phyloP scores from a whole-genome alignment of 2,329 filamentous ascomycete genomes.

The Colletotrichum caudatum region DNA sequence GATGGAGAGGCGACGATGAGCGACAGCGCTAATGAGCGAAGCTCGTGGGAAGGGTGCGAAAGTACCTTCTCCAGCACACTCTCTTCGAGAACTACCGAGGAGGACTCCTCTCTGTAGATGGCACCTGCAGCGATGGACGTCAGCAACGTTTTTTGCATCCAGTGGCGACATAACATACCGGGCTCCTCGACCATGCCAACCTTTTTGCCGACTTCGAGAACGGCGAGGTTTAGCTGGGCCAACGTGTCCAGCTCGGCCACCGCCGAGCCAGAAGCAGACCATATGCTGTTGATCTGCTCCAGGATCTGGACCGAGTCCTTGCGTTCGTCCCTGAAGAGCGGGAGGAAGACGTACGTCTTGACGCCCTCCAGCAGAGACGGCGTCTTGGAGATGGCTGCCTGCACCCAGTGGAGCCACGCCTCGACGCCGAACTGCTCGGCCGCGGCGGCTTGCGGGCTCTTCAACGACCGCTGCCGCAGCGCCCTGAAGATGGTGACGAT shows the following conservation, averaged over 20 bases:
- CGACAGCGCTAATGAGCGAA: conserved; percentile 84
- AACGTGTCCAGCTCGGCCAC: conserved; percentile 63
- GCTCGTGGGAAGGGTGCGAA: conserved; percentile 68
- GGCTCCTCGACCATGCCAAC: conserved; percentile 77
- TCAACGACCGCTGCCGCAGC: conserved; percentile 52
- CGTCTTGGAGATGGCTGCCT: conserved; percentile 61
- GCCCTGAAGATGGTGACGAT: conserved; percentile 68
- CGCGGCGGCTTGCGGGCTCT: conserved; percentile 33
- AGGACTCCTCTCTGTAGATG: conserved; percentile 29
- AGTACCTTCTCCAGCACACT: conserved; percentile 65
- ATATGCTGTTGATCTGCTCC: conserved; percentile 65
- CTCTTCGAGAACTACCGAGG: conserved; percentile 53
- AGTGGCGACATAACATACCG: conserved; percentile 53
- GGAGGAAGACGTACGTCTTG: conserved; percentile 73
- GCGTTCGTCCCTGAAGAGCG: conserved; percentile 71
- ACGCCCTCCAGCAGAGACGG: conserved; percentile 69
- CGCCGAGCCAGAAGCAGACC: conserved; percentile 59
- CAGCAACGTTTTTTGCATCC: not conserved
- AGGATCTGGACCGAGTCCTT: conserved; percentile 68
- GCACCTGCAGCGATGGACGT: conserved; percentile 9
- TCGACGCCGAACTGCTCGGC: conserved; percentile 52
- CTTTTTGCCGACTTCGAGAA: conserved; percentile 79
- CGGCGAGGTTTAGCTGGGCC: conserved; percentile 71
- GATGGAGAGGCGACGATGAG: conserved; percentile 82
- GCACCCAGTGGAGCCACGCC: conserved; percentile 69